These are phyloP conservation scores for Tuber brumale DNA, from an alignment of 495 filamentous ascomycete genomes.

Conservation along the genomic window DNA sequence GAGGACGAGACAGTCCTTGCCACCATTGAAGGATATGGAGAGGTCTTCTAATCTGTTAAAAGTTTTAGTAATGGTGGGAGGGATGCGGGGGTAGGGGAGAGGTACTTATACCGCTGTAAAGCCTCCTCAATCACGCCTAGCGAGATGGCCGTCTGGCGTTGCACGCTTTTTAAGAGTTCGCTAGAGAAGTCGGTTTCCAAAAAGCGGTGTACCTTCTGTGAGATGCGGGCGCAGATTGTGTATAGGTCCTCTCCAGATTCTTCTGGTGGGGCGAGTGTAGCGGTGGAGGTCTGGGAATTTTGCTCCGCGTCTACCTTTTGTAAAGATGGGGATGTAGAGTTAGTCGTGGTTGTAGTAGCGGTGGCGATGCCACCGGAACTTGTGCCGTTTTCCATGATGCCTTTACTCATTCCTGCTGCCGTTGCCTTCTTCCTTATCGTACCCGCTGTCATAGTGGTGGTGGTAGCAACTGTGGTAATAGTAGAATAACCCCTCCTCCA, in stretches of 20 bases:
- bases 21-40: slow-evolving; percentile 93
- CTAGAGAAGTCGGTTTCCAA: slow-evolving; percentile 55
- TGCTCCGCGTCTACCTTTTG: neutral
- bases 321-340: neutral
- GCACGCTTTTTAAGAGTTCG: slow-evolving; percentile 57
- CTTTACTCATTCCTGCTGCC: neutral
- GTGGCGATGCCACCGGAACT: neutral
- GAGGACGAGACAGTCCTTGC: slow-evolving; percentile 94
- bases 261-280: neutral
- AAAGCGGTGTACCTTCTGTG: slow-evolving; percentile 61
- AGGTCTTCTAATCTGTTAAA: slow-evolving; percentile 60
- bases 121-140: slow-evolving; percentile 67
- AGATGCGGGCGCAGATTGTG: slow-evolving; percentile 55
- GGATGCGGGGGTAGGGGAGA: slow-evolving; percentile 20
- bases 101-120: slow-evolving; percentile 61
- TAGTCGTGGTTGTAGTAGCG: neutral
- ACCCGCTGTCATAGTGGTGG: neutral
- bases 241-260: neutral
- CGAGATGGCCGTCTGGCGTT: slow-evolving; percentile 63
- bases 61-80: slow-evolving; percentile 3
- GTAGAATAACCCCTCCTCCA: neutral
- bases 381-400: slow-evolving; percentile 1
- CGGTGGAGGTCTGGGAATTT: neutral
- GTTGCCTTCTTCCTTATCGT: neutral
- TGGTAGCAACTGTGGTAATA: neutral